Evolutionary conservation across 192 early-diverging fungal species (phyloP).

Genomic region (Neocallimastix lanati): DNA sequence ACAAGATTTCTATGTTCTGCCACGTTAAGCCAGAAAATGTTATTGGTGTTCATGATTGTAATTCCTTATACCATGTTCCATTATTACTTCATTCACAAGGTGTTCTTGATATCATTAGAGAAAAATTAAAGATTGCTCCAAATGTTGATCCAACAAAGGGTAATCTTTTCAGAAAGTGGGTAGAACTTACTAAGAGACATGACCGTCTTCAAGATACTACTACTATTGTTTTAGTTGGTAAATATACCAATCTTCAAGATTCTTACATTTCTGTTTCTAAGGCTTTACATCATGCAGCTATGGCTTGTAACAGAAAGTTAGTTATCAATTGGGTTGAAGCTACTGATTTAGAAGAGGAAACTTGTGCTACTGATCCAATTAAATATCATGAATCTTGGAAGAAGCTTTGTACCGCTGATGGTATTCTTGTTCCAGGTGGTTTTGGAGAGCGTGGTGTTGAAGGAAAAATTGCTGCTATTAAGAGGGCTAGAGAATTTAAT

Average conservation of each 20-base stretch:
- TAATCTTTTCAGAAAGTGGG: conserved; percentile 69
- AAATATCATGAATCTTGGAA: conserved; percentile 96
- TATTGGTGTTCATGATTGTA: conserved; percentile 88
- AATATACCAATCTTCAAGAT: conserved; percentile 5
- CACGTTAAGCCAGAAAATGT: conserved; percentile 87
- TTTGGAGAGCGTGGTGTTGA: conserved; percentile 94
- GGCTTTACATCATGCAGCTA: conserved; percentile 80
- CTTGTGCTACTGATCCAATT: conserved; percentile 57
- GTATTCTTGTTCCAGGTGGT: conserved; percentile 93
- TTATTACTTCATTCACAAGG: conserved; percentile 75
- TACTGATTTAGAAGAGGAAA: conserved; percentile 61
- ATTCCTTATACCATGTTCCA: conserved; percentile 92
- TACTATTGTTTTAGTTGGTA: conserved; percentile 51
- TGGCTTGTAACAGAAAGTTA: conserved; percentile 71
- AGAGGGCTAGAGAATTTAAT: conserved; percentile 94
- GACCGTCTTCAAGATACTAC: conserved; percentile 63
- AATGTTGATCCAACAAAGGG: conserved; percentile 34
- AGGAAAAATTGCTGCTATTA: conserved; percentile 84
- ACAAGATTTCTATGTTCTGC: conserved; percentile 98
- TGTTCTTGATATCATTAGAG: conserved; percentile 57
- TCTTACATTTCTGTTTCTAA: conserved; percentile 83
- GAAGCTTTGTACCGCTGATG: conserved; percentile 64
- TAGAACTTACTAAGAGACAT: conserved; percentile 53
- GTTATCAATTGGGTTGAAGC: conserved; percentile 81
- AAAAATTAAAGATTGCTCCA: conserved; percentile 57